phyloP scores from a whole-genome alignment of 352 stramenopile genomes.

The Globisporangium sylvaticum region DNA sequence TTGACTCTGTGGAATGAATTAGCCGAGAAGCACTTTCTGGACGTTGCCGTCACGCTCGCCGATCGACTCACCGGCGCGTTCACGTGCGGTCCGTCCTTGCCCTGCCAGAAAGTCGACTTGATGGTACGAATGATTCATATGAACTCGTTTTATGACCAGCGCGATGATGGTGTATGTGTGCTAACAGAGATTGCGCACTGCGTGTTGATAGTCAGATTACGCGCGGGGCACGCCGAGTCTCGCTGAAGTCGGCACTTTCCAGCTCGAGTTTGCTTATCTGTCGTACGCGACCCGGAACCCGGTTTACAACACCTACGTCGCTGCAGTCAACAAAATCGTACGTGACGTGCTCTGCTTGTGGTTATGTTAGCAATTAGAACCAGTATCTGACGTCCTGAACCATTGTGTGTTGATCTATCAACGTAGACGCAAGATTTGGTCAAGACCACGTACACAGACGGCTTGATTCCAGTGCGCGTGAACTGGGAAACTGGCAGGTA shows the following conservation, averaged over 20 bases:
- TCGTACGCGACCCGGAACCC: slow-evolving; percentile 29
- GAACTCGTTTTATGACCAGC: not conserved
- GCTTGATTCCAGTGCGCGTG: slow-evolving; percentile 41
- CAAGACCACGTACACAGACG: slow-evolving; percentile 27
- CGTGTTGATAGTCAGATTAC: not conserved
- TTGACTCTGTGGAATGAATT: not conserved
- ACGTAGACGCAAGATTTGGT: slow-evolving; percentile 30
- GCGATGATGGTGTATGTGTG: not conserved
- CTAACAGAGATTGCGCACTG: not conserved
- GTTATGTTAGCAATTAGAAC: not conserved
- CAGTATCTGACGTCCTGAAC: not conserved
- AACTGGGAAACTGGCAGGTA: slow-evolving; percentile 24
- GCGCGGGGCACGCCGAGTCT: slow-evolving; percentile 22
- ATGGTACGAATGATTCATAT: slow-evolving; percentile 15
- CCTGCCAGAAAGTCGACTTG: slow-evolving; percentile 38
- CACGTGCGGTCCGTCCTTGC: slow-evolving; percentile 27
- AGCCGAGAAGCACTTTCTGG: slow-evolving; percentile 43
- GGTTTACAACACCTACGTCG: slow-evolving; percentile 31
- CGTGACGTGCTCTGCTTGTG: not conserved
- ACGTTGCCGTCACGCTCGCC: slow-evolving; percentile 34
- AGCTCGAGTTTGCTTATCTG: slow-evolving; percentile 67
- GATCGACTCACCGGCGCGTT: slow-evolving; percentile 32
- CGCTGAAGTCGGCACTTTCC: slow-evolving; percentile 50
- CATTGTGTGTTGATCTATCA: not conserved
- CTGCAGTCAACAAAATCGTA: slow-evolving; percentile 35